Evolutionary conservation across 2,329 filamentous ascomycete species (phyloP).

Genomic region (Verticillium nubilum): DNA sequence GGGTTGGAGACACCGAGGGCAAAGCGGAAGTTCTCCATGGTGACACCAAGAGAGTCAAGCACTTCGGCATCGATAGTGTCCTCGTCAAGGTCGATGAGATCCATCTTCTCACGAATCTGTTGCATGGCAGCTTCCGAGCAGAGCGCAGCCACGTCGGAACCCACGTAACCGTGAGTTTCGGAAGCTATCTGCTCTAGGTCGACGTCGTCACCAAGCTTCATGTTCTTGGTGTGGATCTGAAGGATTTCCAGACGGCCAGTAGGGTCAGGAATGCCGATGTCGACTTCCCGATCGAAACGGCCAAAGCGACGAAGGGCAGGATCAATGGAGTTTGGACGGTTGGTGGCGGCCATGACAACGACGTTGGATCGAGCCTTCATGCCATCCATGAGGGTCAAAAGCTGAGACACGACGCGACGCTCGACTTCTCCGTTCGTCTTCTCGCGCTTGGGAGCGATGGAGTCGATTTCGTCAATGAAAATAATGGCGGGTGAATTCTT

Average conservation of each 20-base stretch:
- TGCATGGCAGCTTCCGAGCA: slow-evolving; percentile 99
- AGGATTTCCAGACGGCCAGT: slow-evolving; percentile 98
- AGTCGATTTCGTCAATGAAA: slow-evolving; percentile 99
- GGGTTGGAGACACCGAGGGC: slow-evolving; percentile 97
- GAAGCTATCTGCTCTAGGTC: slow-evolving; percentile 94
- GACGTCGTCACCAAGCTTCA: slow-evolving; percentile 97
- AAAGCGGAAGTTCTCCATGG: slow-evolving; percentile 99
- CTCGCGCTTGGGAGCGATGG: slow-evolving; percentile 98
- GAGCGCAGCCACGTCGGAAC: slow-evolving; percentile 95
- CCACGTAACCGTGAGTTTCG: slow-evolving; percentile 98
- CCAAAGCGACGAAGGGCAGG: slow-evolving; percentile 96
- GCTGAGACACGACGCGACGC: slow-evolving; percentile 95
- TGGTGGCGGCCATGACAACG: slow-evolving; percentile 98
- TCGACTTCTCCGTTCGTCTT: slow-evolving; percentile 99
- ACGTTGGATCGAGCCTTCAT: slow-evolving; percentile 99
- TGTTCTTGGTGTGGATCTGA: slow-evolving; percentile 99
- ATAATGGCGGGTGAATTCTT: slow-evolving; percentile 99
- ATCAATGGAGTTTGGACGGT: slow-evolving; percentile 97
- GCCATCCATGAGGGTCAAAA: slow-evolving; percentile 95
- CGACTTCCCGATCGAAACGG: slow-evolving; percentile 97
- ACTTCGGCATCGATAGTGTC: slow-evolving; percentile 99
- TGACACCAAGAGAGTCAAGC: slow-evolving; percentile 94
- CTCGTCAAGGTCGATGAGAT: slow-evolving; percentile 96
- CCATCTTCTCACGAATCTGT: slow-evolving; percentile 99
- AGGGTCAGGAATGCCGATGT: slow-evolving; percentile 96